Evolutionary conservation across 169 alveolate species (phyloP), one percentile per base, ranked within the genome.

Genomic region (Eimeria tenella): DNA sequence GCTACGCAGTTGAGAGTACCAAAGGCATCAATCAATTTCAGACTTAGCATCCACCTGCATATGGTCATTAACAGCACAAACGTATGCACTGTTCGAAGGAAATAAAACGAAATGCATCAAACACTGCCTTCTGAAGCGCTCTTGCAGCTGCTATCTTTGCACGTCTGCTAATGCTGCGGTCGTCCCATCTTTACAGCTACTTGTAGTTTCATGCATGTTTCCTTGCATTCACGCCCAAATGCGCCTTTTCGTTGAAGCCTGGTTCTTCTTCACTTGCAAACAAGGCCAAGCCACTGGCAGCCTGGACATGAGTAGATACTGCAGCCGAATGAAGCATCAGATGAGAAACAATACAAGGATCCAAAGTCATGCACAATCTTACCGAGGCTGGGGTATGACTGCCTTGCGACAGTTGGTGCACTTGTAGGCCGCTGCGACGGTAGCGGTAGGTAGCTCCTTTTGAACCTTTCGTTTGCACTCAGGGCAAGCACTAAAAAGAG

Each of bases 1-100:
- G 86, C 86, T 13, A 77, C 86, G 31, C 86, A 77, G 11, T 42
- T 50, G 68, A 77, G 86, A n/a, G 86, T 77, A n/a, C 86, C 86
- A n/a, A 25, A 77, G 63, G 42, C 19, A 31, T 77, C 86, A 11
- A 77, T 77, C 10, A 77, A 52, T 63, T 52, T 77, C 86, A 77
- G 31, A 49, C 49, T 8, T 63, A 77, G 60, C 86, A 42, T 77
- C 86, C 86, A 77, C 49, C 86, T 77, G 86, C 21, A 73, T 11
- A 17, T 7, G 21, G 8, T 21, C 75, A 1, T 1, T 25, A 65
- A 3, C 75, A 65, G 23, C 17, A 17, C 75, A 11, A 10, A n/a
- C 23, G 4, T 65, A 13, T 19, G 75, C 17, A 17, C 5, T 17
- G 21, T 7, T 4, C 75, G 11, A 65, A 10, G 42, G 75, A 65